These are phyloP conservation scores for Multifurca ochricompacta DNA, from an alignment of 768 basidiomycete species.

Conservation along the genomic window DNA sequence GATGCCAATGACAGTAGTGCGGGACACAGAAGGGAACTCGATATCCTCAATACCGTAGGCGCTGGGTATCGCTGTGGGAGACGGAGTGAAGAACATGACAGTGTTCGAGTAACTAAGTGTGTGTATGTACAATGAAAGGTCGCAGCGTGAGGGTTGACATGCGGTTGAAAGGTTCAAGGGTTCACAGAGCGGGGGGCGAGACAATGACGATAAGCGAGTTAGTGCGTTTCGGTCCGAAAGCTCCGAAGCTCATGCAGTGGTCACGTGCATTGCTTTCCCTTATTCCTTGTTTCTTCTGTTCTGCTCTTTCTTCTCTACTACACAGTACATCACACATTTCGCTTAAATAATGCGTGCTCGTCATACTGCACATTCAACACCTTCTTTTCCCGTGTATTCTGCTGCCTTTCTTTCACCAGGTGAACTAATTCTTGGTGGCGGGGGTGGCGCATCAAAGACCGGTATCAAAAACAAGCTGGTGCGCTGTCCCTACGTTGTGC, in stretches of 20 bases:
- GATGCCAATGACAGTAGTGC: conserved; percentile 65
- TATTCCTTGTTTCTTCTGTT: not conserved
- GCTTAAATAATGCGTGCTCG: conserved; percentile 61
- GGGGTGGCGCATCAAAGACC: conserved; percentile 75
- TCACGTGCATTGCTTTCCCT: not conserved
- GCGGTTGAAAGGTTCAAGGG: not conserved
- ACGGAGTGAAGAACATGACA: not conserved
- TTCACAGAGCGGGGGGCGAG: not conserved
- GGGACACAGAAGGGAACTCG: conserved; percentile 47
- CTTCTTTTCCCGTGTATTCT: conserved; percentile 84
- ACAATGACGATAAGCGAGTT: not conserved
- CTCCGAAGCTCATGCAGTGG: not conserved
- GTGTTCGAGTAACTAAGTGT: not conserved
- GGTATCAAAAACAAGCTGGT: conserved; percentile 96
- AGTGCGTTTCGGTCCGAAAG: not conserved
- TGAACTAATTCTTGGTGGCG: conserved; percentile 78
- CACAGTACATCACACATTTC: no score
- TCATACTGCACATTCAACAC: conserved; percentile 70
- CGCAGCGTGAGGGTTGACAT: not conserved
- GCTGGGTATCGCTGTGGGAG: not conserved
- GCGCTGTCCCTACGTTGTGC: conserved; percentile 25
- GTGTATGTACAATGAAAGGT: not conserved
- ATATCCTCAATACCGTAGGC: conserved; percentile 23
- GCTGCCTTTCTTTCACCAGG: conserved; percentile 69
- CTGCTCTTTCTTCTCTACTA: no score